A percentile compares a stretch with the other conserved stretches of the same genome.
These are phyloP conservation scores for Tolypocladium inflatum DNA, from an alignment of 2,329 filamentous ascomycete species.

Conservation along the genomic window DNA sequence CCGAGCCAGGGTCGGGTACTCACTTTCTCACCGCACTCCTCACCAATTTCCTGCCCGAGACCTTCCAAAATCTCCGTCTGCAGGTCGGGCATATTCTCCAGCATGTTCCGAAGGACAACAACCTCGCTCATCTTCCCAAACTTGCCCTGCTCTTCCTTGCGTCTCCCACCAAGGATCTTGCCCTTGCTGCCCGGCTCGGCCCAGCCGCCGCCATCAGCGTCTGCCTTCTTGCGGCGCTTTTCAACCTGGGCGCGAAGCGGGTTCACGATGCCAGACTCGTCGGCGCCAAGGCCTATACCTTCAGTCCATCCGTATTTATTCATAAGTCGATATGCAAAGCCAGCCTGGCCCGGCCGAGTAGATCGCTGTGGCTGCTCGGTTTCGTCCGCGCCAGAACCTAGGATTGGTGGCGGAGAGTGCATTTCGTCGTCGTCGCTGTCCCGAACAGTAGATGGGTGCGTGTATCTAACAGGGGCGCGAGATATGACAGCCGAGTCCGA, in stretches of 20 bases:
- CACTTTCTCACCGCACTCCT: constrained; percentile 79
- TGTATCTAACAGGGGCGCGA: constrained; percentile 69
- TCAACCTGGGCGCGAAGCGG: constrained; percentile 78
- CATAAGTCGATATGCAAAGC: constrained; percentile 83
- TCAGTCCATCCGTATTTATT: constrained; percentile 90
- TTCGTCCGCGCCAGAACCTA: constrained; percentile 31
- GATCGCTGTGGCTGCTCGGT: constrained; percentile 38
- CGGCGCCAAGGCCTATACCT: constrained; percentile 77
- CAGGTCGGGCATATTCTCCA: constrained; percentile 70
- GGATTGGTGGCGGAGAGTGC: constrained; percentile 36
- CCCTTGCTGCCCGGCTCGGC: constrained; percentile 59
- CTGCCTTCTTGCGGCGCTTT: constrained; percentile 70
- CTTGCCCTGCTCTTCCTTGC: constrained; percentile 36
- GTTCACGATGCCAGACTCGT: constrained; percentile 72
- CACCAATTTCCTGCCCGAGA: constrained; percentile 88
- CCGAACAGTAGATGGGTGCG: constrained; percentile 11
- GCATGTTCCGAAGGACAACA: constrained; percentile 74
- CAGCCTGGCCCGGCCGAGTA: constrained; percentile 66
- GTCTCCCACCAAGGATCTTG: constrained; percentile 72
- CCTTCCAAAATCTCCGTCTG: constrained; percentile 65
- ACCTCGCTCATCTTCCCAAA: constrained; percentile 74
- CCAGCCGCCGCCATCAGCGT: constrained; percentile 72
- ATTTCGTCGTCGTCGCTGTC: constrained; percentile 30
- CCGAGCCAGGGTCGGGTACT: not conserved
- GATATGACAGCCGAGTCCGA: constrained; percentile 56